Conservation (phyloP, 2,329 filamentous ascomycete species). For the Pseudogymnoascus sp. region DNA sequence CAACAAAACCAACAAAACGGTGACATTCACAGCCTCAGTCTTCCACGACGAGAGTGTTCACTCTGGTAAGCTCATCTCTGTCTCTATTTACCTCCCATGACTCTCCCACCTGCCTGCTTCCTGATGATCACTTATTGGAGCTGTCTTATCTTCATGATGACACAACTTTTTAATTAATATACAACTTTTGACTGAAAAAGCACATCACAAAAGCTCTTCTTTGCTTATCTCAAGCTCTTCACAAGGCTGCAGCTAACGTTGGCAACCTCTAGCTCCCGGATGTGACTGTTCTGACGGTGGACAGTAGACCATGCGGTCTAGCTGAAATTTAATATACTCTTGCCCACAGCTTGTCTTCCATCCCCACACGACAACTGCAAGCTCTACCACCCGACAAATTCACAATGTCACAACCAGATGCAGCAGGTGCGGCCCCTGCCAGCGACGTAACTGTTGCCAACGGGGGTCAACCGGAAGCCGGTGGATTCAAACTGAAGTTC, state of each 20-base stretch:
- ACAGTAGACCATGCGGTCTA: slow-evolving; percentile 4
- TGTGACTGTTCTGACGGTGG: slow-evolving; percentile 6
- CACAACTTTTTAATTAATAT: slow-evolving; percentile 21
- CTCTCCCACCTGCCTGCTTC: background rate
- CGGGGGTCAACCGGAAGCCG: slow-evolving; percentile 19
- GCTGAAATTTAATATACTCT: background rate
- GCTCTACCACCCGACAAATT: background rate
- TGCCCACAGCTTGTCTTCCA: background rate
- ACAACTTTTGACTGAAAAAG: slow-evolving; percentile 20
- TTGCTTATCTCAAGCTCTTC: slow-evolving; percentile 2
- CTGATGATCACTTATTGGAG: slow-evolving; percentile 29
- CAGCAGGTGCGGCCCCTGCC: slow-evolving; percentile 12
- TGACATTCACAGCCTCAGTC: background rate
- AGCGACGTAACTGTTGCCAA: slow-evolving; percentile 13
- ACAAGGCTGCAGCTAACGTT: slow-evolving; percentile 7
- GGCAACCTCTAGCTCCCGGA: background rate
- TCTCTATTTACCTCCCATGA: background rate
- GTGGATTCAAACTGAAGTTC: slow-evolving; percentile 83
- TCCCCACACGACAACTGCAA: background rate
- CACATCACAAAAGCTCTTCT: background rate
- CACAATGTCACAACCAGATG: slow-evolving; percentile 11
- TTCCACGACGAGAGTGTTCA: background rate
- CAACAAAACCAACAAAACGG: background rate
- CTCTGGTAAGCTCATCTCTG: background rate
- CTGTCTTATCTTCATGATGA: slow-evolving; percentile 29